Percentiles rank a stretch among this genome's conserved stretches.
These are phyloP conservation scores for Knoxdaviesia proteae DNA, from an alignment of 2,329 filamentous ascomycete genomes.

Conservation along the genomic window DNA sequence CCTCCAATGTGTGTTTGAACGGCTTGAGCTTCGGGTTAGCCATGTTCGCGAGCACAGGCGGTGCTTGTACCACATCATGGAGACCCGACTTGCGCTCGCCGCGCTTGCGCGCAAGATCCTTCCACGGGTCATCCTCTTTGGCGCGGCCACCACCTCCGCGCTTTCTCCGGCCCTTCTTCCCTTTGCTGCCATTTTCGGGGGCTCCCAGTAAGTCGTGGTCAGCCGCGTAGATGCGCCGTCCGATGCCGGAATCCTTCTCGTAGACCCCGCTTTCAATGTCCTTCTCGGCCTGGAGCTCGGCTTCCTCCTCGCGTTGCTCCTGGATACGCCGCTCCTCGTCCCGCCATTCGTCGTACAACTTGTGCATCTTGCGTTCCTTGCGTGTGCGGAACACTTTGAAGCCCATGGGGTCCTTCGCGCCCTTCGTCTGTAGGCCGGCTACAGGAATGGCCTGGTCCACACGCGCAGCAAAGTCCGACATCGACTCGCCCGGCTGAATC, in stretches of 20 bases:
- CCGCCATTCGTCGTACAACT: slow-evolving; percentile 58
- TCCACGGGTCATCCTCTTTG: slow-evolving; percentile 51
- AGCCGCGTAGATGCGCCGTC: not conserved
- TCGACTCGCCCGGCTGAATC: slow-evolving; percentile 64
- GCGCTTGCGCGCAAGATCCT: slow-evolving; percentile 44
- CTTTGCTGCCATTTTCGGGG: slow-evolving; percentile 9
- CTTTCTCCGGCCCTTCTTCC: slow-evolving; percentile 22
- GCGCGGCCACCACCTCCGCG: slow-evolving; percentile 12
- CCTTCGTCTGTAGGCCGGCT: slow-evolving; percentile 43
- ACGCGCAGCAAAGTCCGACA: slow-evolving; percentile 62
- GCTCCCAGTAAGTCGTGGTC: not conserved
- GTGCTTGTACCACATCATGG: slow-evolving; percentile 48
- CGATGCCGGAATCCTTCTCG: slow-evolving; percentile 15
- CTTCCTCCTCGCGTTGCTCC: slow-evolving; percentile 43
- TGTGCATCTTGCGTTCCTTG: slow-evolving; percentile 68
- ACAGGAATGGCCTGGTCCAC: slow-evolving; percentile 75
- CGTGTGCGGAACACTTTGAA: slow-evolving; percentile 52
- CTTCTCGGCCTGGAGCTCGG: slow-evolving; percentile 40
- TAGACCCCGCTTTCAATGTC: slow-evolving; percentile 38
- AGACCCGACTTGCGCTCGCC: slow-evolving; percentile 30
- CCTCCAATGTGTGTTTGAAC: not conserved
- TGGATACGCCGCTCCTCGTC: slow-evolving; percentile 43
- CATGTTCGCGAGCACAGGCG: slow-evolving; percentile 45
- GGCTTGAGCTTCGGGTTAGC: slow-evolving; percentile 12
- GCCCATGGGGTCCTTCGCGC: slow-evolving; percentile 41